Evolutionary conservation across 768 basidiomycete species (phyloP), one percentile per base, ranked within the genome.

Genomic region (Galerina sulciceps): DNA sequence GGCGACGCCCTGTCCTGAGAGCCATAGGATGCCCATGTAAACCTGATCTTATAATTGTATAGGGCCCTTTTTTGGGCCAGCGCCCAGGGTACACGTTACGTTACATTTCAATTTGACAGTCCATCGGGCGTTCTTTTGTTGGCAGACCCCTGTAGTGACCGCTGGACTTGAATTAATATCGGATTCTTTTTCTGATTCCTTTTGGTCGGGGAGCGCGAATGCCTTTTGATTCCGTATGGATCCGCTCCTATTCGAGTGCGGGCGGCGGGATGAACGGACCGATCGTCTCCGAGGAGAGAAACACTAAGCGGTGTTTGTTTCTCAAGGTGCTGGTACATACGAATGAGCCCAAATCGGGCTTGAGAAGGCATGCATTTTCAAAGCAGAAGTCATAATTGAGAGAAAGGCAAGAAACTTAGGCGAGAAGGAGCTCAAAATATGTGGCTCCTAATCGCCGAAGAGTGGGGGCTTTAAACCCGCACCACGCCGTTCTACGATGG

Each of bases 1-100:
- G 38, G 62, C 73, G 61, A 79, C 79, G 23, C 70, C 76, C 40
- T 64, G 77, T 60, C 67, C 76, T 49, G 84, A 85, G 59, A 72
- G 69, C 65, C 74, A 79, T 45, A 74, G 76, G 62, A 71, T 64
- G 62, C 38, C 47, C n/a, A 42, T 63, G 51, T 64, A 54, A 43
- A 18, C 43, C 41, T 26, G 14, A 14, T 37, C 22, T n/a, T 40
- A 36, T 55, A 36, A 41, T 40, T 46, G 35, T 23, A 42, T 37
- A 38, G 56, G 37, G 26, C 38, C 38, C 15, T 31, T 23, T 23
- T 41, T 55, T 36, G 51, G 36, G 41, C 18, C 51, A 40, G 52
- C 22, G 14, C 26, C 26, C 26, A 31, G 26, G 26, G 26, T 31
- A 5, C 5, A 31, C 8, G 26, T 31, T 31, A 31, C 26, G 4